Evolutionary conservation across 2,329 filamentous ascomycete species (phyloP), one percentile per base, ranked within the genome.

Genomic region (Ambrosiella xylebori): DNA sequence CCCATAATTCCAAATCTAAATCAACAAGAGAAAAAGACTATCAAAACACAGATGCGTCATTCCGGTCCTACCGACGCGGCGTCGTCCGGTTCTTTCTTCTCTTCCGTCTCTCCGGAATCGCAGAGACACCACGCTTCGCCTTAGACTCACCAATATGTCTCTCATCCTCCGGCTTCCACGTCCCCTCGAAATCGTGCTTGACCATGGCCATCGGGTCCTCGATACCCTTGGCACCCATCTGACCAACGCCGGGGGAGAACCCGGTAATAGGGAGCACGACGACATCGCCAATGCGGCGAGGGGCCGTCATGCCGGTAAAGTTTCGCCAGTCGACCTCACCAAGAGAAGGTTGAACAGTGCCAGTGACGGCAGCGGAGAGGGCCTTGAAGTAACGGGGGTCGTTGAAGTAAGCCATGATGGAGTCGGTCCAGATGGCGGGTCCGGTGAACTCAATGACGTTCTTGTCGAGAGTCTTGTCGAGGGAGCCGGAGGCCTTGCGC

Each of bases 191-290:
- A 58, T 89, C 84, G 72, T 98, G 93, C 72, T 93, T 90, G 61
- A 98, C 93, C 74, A 95, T 97, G 1, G 93, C 93, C 88, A 95
- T 91, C 1, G 89, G 88, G 68, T 97, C 85, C 64, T 96, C 88
- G 47, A 83, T 78, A 62, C 94, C 89, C 65, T 84, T 84, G 51
- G 93, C 86, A 11, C 86, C 87, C 89, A 96, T 97, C 68, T 95
- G 89, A 64, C 83, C 80, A 50, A 97, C 88, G 35, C 93, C 93
- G 0, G 93, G 93, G 65, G 89, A 95, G 74, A 98, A 98, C 70
- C 89, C 91, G 6, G 93, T 98, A 65, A 98, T 97, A 35, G 93
- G 93, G 61, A 98, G 73, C 12, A 98, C 84, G 56, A 96, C 82
- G 1, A 96, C 88, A 69, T 98, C 93, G 51, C 93, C 93, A 15